phyloP scores from a whole-genome alignment of 352 stramenopile species.

The Detonula confervacea region DNA sequence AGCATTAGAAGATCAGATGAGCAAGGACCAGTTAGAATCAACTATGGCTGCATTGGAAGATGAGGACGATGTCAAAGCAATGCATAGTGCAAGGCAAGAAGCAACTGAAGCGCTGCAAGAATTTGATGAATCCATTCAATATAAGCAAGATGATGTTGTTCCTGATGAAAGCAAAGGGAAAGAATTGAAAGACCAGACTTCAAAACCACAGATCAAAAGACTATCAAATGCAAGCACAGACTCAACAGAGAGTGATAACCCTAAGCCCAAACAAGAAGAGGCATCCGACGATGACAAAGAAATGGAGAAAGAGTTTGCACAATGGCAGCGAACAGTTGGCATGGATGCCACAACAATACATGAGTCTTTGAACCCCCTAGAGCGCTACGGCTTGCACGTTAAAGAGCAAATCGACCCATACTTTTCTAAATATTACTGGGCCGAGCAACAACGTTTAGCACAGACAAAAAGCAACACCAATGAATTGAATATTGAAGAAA shows the following conservation, averaged over 20 bases:
- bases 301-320: constrained; percentile 91
- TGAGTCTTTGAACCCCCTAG: constrained; percentile 91
- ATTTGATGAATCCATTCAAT: constrained; percentile 87
- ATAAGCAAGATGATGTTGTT: constrained; percentile 55
- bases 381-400: constrained; percentile 93
- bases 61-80: constrained; percentile 93
- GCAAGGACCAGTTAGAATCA: constrained; percentile 88
- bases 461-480: constrained; percentile 71
- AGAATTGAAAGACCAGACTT: constrained; percentile 60
- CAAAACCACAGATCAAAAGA: constrained; percentile 30
- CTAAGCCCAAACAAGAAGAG: constrained; percentile 56
- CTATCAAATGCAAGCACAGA: constrained; percentile 19
- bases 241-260: constrained; percentile 32
- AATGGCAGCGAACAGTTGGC: constrained; percentile 90
- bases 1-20: constrained; percentile 64
- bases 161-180: constrained; percentile 62
- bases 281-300: constrained; percentile 86
- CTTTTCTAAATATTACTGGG: constrained; percentile 85
- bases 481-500: constrained; percentile 79
- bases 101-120: constrained; percentile 86
- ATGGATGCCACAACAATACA: constrained; percentile 90
- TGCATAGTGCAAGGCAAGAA: constrained; percentile 88
- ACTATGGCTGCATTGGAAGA: constrained; percentile 96
- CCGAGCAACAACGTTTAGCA: constrained; percentile 77
- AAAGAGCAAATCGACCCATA: constrained; percentile 91